Evolutionary conservation across 1,284 basidiomycete species (phyloP).

Genomic region (Cerioporus squamosus): DNA sequence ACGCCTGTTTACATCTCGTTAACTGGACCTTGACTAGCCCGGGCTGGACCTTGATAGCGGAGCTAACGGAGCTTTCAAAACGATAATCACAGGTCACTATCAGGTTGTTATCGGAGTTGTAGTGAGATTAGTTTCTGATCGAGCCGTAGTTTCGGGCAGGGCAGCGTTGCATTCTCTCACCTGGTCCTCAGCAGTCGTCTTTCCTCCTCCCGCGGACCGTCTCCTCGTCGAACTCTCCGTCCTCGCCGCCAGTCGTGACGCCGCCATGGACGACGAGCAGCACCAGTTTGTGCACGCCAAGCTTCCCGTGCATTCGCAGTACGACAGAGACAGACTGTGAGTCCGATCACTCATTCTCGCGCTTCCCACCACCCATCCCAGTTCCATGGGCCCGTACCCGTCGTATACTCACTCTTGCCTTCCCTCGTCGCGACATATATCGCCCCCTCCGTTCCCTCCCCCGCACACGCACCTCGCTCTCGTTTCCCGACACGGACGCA

Average conservation of each 20-base stretch:
- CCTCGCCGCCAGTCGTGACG: conserved; percentile 6
- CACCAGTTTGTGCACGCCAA: conserved; percentile 37
- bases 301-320: conserved; percentile 33
- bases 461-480: conserved; percentile 1
- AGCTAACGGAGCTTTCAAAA: too few relatives aligned
- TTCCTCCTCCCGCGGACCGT: conserved; percentile 2
- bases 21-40: background rate
- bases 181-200: conserved; percentile 10
- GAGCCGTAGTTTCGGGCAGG: conserved; percentile 16
- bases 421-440: conserved; percentile 23
- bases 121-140: conserved; percentile 15
- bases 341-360: conserved; percentile 23
- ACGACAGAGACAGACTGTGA: conserved; percentile 39
- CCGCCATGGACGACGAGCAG: conserved; percentile 37
- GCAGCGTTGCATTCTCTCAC: conserved; percentile 12
- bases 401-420: conserved; percentile 22
- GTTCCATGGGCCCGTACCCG: conserved; percentile 24
- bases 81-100: background rate
- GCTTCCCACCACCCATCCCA: conserved; percentile 27
- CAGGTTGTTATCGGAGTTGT: conserved; percentile 3
- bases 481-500: background rate
- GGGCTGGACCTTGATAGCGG: too few relatives aligned
- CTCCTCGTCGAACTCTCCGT: conserved; percentile 5
- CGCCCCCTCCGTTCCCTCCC: conserved; percentile 9
- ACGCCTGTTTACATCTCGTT: too few relatives aligned